Evolutionary conservation across 306 rosid species (phyloP), one percentile per base, ranked within the genome.

Genomic region (Cicer cuneatum): DNA sequence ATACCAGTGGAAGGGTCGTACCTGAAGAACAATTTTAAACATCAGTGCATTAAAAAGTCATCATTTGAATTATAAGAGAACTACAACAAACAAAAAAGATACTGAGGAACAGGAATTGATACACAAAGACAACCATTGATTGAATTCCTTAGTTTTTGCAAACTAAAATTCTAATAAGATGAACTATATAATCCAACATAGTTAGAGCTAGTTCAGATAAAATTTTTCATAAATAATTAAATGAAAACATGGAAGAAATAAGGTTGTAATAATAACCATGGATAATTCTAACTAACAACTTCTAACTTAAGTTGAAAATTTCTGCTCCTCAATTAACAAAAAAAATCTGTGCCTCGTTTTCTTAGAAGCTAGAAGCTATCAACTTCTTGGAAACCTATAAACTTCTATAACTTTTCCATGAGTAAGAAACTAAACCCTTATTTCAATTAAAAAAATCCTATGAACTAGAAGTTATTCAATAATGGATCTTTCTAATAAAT

Each of bases 1-100:
- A 90, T 90, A 39, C 98, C 96, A 4, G 96, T 88, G 0, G 98
- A 90, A 2, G 96, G 96, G 69, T 92, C 98, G n/a, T 92, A 92
- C 85, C 96, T 92, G 80, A 51, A 16, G 53, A 66, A 66, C 6
- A 71, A 5, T 5, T 19, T 64, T 18, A 37, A 43, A 62, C 11
- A 6, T 69, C 6, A 58, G 15, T 2, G 39, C 8, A 14, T 5
- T 63, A 46, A 47, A 38, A 5, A 46, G 62, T 13, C 2, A 14
- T 41, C 47, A 41, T n/a, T 38, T 11, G 56, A 69, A 38, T 77
- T 35, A 43, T 12, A 49, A 29, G 48, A 8, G 10, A 62, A 7
- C 2, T 16, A 5, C 24, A 10, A 21, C 35, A 18, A 35, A 72
- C 3, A 19, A n/a, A 15, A 24, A 6, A 47, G 5, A 40, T 2